phyloP scores from a whole-genome alignment of 352 stramenopile genomes.

The Globisporangium paroecandrum region DNA sequence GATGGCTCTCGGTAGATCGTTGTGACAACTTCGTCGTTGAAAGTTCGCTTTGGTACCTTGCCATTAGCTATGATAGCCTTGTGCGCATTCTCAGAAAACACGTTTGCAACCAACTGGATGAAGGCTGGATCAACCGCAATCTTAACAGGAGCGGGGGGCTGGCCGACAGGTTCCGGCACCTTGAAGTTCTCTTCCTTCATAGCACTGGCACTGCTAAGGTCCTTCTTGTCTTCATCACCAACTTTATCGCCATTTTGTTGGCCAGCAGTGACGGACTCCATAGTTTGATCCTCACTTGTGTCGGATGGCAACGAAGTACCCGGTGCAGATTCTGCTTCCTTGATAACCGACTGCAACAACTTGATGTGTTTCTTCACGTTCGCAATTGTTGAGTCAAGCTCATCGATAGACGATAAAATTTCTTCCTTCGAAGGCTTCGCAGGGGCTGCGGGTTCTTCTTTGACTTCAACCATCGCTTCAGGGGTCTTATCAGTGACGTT shows the following conservation, averaged over 20 bases:
- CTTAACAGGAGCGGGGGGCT: conserved; percentile 30
- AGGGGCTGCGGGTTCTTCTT: conserved; percentile 7
- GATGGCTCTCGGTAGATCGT: conserved; percentile 71
- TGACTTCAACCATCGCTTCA: conserved; percentile 2
- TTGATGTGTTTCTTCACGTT: conserved; percentile 73
- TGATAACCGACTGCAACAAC: conserved; percentile 40
- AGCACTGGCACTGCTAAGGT: background rate
- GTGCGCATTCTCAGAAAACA: conserved; percentile 64
- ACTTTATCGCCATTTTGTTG: background rate
- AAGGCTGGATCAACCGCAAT: conserved; percentile 61
- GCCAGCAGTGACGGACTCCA: background rate
- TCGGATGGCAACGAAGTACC: background rate
- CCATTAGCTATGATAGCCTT: conserved; percentile 54
- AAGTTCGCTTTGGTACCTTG: conserved; percentile 47
- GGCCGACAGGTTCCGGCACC: background rate
- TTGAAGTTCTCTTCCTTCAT: background rate
- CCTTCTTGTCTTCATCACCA: background rate
- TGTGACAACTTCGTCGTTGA: conserved; percentile 39
- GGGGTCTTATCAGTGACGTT: background rate
- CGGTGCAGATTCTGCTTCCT: conserved; percentile 26
- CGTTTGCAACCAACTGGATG: conserved; percentile 51
- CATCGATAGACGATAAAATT: conserved; percentile 78
- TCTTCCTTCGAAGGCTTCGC: conserved; percentile 63
- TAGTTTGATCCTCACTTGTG: background rate
- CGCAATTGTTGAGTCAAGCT: conserved; percentile 64